Evolutionary conservation across 164 flowering plant genomes (phyloP).

Genomic region (Aristolochia californica): DNA sequence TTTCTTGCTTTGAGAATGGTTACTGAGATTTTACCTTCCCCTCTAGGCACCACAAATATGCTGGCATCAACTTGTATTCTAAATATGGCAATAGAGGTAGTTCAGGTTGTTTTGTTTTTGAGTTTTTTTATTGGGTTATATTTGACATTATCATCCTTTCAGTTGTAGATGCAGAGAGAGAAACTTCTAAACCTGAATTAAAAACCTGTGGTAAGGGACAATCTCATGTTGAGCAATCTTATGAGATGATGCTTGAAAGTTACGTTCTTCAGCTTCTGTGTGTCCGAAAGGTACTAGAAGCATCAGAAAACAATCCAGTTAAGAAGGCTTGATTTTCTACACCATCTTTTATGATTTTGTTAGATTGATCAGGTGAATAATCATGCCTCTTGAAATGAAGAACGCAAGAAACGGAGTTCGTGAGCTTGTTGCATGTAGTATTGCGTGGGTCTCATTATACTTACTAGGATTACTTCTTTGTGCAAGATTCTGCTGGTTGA

Average conservation of each 20-base stretch:
- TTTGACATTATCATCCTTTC: not conserved
- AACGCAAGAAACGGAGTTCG: no score
- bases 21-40: not conserved
- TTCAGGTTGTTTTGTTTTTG: not conserved
- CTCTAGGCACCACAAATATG: conserved; percentile 3
- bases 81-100: conserved; percentile 18
- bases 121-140: not conserved
- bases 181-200: conserved; percentile 6
- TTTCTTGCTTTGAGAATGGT: not conserved
- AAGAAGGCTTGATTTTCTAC: conserved; percentile 14
- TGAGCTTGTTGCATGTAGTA: no score
- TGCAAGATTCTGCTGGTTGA: no score
- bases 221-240: conserved; percentile 11
- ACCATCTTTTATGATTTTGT: no score
- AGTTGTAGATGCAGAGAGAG: conserved; percentile 10
- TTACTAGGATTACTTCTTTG: no score
- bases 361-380: no score
- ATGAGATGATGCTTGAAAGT: conserved; percentile 38
- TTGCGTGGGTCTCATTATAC: no score
- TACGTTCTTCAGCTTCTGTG: conserved; percentile 44
- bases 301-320: conserved; percentile 12
- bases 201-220: conserved; percentile 4
- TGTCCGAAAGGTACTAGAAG: conserved; percentile 32
- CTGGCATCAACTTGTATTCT: conserved; percentile 6
- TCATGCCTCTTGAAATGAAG: no score